Percentiles rank a stretch among this genome's conserved stretches.
Conservation (phyloP, 805 yeast genomes). For the Saccharomycopsis guyanensis region DNA sequence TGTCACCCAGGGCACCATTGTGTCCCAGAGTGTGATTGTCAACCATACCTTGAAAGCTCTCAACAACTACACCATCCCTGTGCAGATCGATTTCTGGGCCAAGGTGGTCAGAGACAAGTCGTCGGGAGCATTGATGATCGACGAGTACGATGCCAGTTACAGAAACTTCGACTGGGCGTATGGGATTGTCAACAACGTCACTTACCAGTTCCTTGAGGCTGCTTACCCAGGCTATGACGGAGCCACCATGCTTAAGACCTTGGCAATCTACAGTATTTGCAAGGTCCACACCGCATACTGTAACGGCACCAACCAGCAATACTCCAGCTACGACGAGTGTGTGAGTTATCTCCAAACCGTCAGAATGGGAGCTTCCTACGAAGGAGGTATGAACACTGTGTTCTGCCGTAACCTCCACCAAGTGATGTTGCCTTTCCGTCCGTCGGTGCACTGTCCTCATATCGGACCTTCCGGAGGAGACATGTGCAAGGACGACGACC, state of each 20-base stretch:
- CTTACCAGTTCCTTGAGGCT: not conserved
- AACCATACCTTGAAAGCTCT: conserved; percentile 20
- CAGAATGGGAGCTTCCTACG: conserved; percentile 22
- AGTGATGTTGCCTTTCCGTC: conserved; percentile 24
- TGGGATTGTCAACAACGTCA: conserved; percentile 8
- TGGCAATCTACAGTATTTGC: conserved; percentile 23
- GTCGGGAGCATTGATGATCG: conserved; percentile 12
- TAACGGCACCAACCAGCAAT: conserved; percentile 22
- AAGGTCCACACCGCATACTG: conserved; percentile 22
- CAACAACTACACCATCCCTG: conserved; percentile 20
- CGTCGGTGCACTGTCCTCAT: conserved; percentile 25
- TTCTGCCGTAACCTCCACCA: conserved; percentile 25
- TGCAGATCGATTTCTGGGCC: conserved; percentile 21
- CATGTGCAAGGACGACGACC: conserved; percentile 24
- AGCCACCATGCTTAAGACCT: conserved; percentile 8
- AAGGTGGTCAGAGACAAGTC: conserved; percentile 11
- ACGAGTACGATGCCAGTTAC: conserved; percentile 23
- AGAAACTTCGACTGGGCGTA: conserved; percentile 21
- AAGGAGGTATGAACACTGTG: conserved; percentile 26
- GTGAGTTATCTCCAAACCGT: conserved; percentile 12
- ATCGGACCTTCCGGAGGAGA: conserved; percentile 25
- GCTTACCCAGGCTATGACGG: conserved; percentile 9
- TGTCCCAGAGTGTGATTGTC: conserved; percentile 17
- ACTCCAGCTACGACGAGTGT: conserved; percentile 20
- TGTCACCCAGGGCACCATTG: conserved; percentile 17